Conservation (phyloP, 106 monocot species). For the Allium sativum region DNA sequence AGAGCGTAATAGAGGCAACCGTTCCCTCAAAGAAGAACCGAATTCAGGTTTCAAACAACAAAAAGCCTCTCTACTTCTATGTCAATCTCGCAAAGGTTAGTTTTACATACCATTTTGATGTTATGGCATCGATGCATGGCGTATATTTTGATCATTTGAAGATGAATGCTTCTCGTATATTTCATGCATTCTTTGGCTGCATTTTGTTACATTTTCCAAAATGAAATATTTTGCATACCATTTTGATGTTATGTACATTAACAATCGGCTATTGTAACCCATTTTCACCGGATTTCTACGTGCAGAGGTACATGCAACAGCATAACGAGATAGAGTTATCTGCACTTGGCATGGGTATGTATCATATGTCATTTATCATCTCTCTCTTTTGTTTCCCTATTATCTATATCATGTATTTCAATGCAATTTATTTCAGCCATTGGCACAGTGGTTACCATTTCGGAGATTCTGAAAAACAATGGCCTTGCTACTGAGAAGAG, state of each 20-base stretch:
- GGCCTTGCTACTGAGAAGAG: slow-evolving; percentile 44
- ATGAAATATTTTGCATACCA: no score
- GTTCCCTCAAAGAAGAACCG: slow-evolving; percentile 25
- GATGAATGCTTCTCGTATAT: no score
- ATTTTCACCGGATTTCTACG: background rate
- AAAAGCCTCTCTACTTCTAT: slow-evolving; percentile 55
- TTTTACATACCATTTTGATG: no score
- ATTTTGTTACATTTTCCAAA: no score
- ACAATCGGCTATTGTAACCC: background rate
- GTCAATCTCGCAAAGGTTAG: slow-evolving; percentile 49
- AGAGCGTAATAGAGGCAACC: slow-evolving; percentile 9
- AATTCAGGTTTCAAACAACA: slow-evolving; percentile 48
- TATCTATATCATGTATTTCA: background rate
- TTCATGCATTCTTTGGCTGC: no score
- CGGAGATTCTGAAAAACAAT: slow-evolving; percentile 50
- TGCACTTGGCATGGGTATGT: slow-evolving; percentile 20
- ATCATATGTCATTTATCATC: background rate
- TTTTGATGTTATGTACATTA: no score
- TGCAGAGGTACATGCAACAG: slow-evolving; percentile 21
- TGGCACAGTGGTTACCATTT: slow-evolving; percentile 40
- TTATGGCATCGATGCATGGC: no score
- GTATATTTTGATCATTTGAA: no score
- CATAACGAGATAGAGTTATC: slow-evolving; percentile 21
- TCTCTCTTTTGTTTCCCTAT: background rate
- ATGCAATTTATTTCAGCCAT: slow-evolving; percentile 21